phyloP scores from a whole-genome alignment of 2,329 filamentous ascomycete species.

The Penicillium brevicompactum region DNA sequence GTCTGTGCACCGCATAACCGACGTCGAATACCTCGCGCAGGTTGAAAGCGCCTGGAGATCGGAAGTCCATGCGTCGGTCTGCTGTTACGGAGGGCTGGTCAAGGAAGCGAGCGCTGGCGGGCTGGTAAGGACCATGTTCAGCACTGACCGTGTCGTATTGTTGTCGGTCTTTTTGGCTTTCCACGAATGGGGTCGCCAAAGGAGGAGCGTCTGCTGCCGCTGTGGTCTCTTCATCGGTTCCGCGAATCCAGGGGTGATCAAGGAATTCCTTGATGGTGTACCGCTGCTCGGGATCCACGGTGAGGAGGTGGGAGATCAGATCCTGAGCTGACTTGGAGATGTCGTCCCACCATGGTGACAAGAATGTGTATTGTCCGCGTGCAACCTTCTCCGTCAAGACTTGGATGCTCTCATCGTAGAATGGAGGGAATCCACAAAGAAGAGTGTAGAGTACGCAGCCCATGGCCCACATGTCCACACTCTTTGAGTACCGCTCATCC shows the following conservation, averaged over 20 bases:
- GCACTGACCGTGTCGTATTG: constrained; percentile 57
- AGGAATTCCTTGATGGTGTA: constrained; percentile 94
- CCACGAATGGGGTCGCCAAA: constrained; percentile 65
- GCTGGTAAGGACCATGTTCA: constrained; percentile 44
- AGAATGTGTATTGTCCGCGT: constrained; percentile 92
- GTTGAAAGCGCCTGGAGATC: constrained; percentile 92
- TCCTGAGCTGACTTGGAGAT: constrained; percentile 95
- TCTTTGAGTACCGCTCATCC: constrained; percentile 97
- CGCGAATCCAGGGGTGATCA: constrained; percentile 88
- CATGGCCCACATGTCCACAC: constrained; percentile 98
- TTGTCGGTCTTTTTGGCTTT: constrained; percentile 53
- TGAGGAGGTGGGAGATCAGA: constrained; percentile 87
- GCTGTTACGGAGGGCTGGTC: constrained; percentile 57
- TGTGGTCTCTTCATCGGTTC: constrained; percentile 67
- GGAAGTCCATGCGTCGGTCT: constrained; percentile 82
- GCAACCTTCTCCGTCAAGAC: constrained; percentile 97
- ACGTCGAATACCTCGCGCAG: constrained; percentile 97
- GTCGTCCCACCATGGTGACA: constrained; percentile 99
- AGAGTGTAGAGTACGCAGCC: constrained; percentile 96
- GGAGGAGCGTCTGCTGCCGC: constrained; percentile 71
- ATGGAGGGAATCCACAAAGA: constrained; percentile 95
- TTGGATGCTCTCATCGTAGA: constrained; percentile 98
- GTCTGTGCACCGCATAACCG: constrained; percentile 93
- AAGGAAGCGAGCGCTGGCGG: constrained; percentile 55
- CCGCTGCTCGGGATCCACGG: constrained; percentile 91